Evolutionary conservation across 1,139 yeast species (phyloP).

Genomic region (Geotrichum fermentans): DNA sequence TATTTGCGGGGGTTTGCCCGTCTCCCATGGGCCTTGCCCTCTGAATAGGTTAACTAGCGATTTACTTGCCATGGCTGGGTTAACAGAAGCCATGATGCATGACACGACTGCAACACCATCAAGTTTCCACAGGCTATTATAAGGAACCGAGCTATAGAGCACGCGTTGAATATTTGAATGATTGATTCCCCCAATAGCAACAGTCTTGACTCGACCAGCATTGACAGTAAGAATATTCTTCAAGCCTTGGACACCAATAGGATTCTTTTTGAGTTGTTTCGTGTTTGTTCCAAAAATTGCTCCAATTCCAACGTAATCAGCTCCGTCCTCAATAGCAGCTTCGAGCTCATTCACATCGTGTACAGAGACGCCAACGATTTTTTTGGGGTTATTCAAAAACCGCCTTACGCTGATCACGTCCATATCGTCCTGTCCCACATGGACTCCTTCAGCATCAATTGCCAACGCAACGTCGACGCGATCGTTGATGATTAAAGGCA

Average conservation of each 20-base stretch:
- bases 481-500: constrained; percentile 84
- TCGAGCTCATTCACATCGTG: constrained; percentile 54
- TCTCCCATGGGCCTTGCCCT: constrained; percentile 25
- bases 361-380: constrained; percentile 78
- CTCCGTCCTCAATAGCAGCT: constrained; percentile 47
- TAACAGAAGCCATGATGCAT: constrained; percentile 66
- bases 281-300: constrained; percentile 73
- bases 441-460: constrained; percentile 85
- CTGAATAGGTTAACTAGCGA: constrained; percentile 28
- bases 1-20: constrained; percentile 3
- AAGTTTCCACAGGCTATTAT: constrained; percentile 41
- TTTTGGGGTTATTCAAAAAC: constrained; percentile 60
- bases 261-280: constrained; percentile 50
- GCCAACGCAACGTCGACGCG: constrained; percentile 88
- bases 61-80: constrained; percentile 54
- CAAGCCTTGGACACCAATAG: constrained; percentile 67
- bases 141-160: constrained; percentile 46
- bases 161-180: constrained; percentile 58
- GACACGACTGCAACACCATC: constrained; percentile 88
- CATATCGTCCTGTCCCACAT: constrained; percentile 93
- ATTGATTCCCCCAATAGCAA: constrained; percentile 85
- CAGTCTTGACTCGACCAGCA: constrained; percentile 45
- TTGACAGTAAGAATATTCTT: constrained; percentile 48
- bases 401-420: constrained; percentile 51
- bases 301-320: constrained; percentile 84